Percentiles rank a stretch among this genome's conserved stretches.
Evolutionary conservation across 345 rosid genomes (phyloP).

Genomic region (Pistacia vera): DNA sequence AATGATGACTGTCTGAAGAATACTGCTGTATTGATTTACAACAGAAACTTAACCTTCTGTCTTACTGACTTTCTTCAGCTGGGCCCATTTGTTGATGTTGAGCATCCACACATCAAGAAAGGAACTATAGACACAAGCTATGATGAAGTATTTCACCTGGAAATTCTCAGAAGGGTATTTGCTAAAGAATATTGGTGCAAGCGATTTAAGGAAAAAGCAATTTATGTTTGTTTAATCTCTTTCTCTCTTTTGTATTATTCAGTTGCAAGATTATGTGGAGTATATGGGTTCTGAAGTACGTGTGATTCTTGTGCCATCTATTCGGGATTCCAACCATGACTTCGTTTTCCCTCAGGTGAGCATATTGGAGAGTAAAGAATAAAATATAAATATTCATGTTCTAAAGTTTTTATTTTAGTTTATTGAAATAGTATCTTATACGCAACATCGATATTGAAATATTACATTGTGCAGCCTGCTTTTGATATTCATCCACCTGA

Average conservation of each 20-base stretch:
- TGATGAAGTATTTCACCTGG: constrained; percentile 63
- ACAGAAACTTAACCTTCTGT: constrained; percentile 8
- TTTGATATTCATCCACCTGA: constrained; percentile 55
- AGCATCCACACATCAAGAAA: constrained; percentile 81
- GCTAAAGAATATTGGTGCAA: constrained; percentile 6
- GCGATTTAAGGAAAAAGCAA: neutral
- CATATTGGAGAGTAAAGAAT: constrained; percentile 3
- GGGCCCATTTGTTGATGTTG: constrained; percentile 91
- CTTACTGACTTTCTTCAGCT: constrained; percentile 50
- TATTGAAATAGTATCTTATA: neutral
- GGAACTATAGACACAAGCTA: constrained; percentile 61
- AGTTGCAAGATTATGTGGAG: constrained; percentile 88
- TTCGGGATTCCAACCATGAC: constrained; percentile 90
- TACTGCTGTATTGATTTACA: constrained; percentile 7
- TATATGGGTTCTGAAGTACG: constrained; percentile 68
- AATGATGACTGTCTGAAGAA: neutral
- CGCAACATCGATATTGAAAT: constrained; percentile 16
- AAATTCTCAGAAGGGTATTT: constrained; percentile 71
- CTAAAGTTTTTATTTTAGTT: constrained; percentile 8
- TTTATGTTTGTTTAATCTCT: neutral
- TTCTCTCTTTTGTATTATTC: constrained; percentile 22
- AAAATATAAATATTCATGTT: neutral
- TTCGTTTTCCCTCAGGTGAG: constrained; percentile 95
- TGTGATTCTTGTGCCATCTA: constrained; percentile 78
- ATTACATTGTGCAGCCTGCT: constrained; percentile 65